Percentiles rank a stretch among this genome's conserved stretches.
Evolutionary conservation across 2,329 filamentous ascomycete genomes (phyloP).

Genomic region (Colletotrichum sp.): DNA sequence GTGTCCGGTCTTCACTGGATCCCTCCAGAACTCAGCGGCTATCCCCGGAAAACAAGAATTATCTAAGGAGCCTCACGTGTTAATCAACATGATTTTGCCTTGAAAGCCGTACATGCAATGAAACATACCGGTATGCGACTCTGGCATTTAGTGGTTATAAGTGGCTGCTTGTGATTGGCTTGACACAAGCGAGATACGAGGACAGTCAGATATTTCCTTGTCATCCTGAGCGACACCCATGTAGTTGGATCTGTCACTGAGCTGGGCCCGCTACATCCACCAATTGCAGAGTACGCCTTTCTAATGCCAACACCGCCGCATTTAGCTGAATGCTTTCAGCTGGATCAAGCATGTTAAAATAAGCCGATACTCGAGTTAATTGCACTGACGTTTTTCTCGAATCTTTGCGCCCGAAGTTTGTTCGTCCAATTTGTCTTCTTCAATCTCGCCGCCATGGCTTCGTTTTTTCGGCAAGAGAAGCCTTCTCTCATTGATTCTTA

Average conservation of each 20-base stretch:
- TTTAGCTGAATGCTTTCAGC: background rate
- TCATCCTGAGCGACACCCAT: background rate
- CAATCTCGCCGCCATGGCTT: background rate
- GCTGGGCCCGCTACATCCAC: background rate
- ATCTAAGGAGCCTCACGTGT: background rate
- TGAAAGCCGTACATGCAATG: background rate
- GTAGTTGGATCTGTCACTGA: background rate
- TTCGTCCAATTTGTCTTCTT: background rate
- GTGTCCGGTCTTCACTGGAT: background rate
- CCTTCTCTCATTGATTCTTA: background rate
- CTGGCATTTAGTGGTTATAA: background rate
- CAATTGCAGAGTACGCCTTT: background rate
- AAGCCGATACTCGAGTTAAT: background rate
- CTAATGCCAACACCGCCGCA: background rate
- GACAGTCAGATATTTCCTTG: background rate
- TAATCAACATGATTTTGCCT: background rate
- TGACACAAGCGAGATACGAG: background rate
- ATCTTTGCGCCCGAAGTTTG: rapidly evolving
- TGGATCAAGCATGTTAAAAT: background rate
- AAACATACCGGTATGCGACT: background rate
- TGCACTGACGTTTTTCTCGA: background rate
- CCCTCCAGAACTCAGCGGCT: background rate
- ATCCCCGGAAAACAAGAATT: background rate
- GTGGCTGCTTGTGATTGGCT: background rate
- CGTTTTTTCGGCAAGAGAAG: background rate